Percentiles rank a stretch among this genome's conserved stretches.
Evolutionary conservation across 2,329 filamentous ascomycete genomes (phyloP).

Genomic region (Pseudogymnoascus sp.): DNA sequence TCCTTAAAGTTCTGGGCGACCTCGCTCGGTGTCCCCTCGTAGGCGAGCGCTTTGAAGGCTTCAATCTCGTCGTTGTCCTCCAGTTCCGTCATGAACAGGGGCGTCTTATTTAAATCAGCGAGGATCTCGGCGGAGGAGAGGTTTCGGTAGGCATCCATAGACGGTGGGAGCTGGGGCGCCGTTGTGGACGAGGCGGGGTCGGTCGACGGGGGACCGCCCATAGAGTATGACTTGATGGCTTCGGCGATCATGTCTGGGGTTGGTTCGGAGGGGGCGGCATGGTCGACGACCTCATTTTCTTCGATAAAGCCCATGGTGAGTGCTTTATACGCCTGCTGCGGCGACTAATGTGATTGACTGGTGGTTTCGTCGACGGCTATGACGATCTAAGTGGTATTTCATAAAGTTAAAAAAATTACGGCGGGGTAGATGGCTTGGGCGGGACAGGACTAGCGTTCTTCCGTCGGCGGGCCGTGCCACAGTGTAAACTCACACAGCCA

Average conservation of each 20-base stretch:
- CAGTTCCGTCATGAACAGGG: constrained; percentile 93
- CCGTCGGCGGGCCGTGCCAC: neutral
- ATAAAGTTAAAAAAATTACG: neutral
- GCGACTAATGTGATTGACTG: neutral
- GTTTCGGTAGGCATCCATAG: constrained; percentile 47
- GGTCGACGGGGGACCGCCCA: neutral
- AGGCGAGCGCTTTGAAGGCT: constrained; percentile 80
- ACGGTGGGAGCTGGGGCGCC: constrained; percentile 40
- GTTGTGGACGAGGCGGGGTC: constrained; percentile 12
- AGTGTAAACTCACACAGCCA: neutral
- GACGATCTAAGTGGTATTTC: neutral
- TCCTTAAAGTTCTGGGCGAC: constrained; percentile 79
- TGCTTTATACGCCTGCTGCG: neutral
- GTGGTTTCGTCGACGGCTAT: neutral
- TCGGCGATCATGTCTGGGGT: neutral
- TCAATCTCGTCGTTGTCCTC: constrained; percentile 79
- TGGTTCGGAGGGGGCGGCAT: neutral
- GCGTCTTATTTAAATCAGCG: constrained; percentile 59
- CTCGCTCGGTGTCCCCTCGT: constrained; percentile 83
- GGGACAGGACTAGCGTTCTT: constrained; percentile 5
- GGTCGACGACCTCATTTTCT: constrained; percentile 11
- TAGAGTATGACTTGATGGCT: constrained; percentile 27
- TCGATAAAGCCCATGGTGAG: constrained; percentile 12
- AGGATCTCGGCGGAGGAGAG: constrained; percentile 52
- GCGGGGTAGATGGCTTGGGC: neutral